These are phyloP conservation scores for Annulohypoxylon stygium DNA, from an alignment of 495 filamentous ascomycete species.

Conservation along the genomic window DNA sequence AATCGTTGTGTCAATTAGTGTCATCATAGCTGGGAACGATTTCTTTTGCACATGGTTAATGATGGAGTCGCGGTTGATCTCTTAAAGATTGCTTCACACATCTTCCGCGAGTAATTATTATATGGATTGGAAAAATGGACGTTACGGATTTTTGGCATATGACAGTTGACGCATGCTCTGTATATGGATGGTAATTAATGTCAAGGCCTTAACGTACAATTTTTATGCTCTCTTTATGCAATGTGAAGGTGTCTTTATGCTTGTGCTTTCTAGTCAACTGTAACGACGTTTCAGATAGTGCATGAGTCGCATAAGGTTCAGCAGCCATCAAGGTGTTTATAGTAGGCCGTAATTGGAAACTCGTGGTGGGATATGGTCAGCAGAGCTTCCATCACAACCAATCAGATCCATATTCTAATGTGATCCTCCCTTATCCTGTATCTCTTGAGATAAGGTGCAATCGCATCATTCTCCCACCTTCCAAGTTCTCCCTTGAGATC, in stretches of 20 bases:
- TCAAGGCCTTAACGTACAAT: constrained; percentile 43
- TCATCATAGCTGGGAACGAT: constrained; percentile 35
- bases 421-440: constrained; percentile 28
- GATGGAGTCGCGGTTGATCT: constrained; percentile 50
- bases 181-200: constrained; percentile 53
- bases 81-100: constrained; percentile 46
- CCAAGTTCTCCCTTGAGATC: constrained; percentile 36
- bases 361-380: background rate
- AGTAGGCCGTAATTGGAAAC: background rate
- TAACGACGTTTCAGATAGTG: background rate
- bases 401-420: background rate
- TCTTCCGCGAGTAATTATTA: constrained; percentile 48
- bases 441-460: constrained; percentile 33
- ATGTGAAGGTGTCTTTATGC: background rate
- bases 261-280: background rate
- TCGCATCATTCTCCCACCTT: constrained; percentile 37
- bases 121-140: constrained; percentile 49
- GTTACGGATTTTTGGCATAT: constrained; percentile 50
- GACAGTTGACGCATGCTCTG: constrained; percentile 47
- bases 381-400: constrained; percentile 11
- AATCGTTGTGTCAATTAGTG: constrained; percentile 40
- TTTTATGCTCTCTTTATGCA: background rate
- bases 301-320: background rate
- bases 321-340: constrained; percentile 15
- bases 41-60: constrained; percentile 41